Percentiles rank a stretch among this genome's conserved stretches.
phyloP scores from a whole-genome alignment of 768 basidiomycete species.

The Termitomyces sp. region DNA sequence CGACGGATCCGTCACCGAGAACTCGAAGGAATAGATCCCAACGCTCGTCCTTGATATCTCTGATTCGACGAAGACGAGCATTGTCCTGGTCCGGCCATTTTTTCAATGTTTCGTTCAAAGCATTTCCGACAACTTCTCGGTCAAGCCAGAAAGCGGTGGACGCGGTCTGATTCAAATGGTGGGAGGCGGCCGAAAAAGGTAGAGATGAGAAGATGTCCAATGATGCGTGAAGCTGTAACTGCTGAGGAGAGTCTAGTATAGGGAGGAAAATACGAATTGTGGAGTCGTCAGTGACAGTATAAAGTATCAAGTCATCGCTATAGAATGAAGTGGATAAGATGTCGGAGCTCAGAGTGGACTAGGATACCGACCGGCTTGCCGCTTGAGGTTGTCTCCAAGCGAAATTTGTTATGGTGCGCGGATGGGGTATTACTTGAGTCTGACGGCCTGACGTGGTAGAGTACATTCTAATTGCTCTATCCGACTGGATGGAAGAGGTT shows the following conservation, averaged over 20 bases:
- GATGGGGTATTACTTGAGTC: conserved; percentile 68
- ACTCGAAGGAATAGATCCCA: conserved; percentile 82
- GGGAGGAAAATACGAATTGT: conserved; percentile 84
- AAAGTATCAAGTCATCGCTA: conserved; percentile 76
- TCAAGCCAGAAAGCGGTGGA: conserved; percentile 72
- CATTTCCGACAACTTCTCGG: conserved; percentile 49
- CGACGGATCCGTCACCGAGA: conserved; percentile 66
- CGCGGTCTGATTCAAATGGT: conserved; percentile 24
- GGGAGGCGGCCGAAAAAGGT: conserved; percentile 32
- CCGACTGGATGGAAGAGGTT: conserved; percentile 35
- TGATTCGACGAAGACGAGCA: conserved; percentile 41
- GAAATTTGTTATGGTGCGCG: conserved; percentile 65
- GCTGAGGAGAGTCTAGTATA: conserved; percentile 80
- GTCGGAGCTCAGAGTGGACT: not conserved
- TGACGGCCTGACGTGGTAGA: conserved; percentile 69
- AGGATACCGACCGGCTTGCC: conserved; percentile 48
- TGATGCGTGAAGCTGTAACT: conserved; percentile 80
- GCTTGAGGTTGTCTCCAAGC: conserved; percentile 70
- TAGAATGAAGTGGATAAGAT: not conserved
- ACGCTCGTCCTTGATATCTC: conserved; percentile 63
- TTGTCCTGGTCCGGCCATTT: conserved; percentile 37
- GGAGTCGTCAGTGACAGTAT: conserved; percentile 80
- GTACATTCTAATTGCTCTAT: conserved; percentile 59
- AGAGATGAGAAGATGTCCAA: conserved; percentile 69
- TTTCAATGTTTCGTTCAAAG: conserved; percentile 39